Evolutionary conservation across 2,329 filamentous ascomycete genomes (phyloP), one percentile per base, ranked within the genome.

Genomic region (Ascocoryne sarcoides): DNA sequence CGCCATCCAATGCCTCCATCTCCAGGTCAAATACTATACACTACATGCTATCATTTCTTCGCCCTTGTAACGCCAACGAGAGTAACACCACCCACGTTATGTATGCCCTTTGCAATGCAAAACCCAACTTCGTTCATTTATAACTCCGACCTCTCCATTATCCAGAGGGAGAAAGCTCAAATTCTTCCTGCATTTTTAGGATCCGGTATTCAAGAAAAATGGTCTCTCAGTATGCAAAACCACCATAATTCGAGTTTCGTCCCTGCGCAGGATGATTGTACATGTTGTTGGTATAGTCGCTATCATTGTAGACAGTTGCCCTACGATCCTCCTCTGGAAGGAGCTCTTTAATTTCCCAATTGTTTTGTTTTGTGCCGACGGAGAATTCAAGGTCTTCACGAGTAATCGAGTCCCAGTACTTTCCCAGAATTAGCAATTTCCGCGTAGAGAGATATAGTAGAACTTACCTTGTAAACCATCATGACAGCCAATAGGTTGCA

Each of bases 371-470:
- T 44, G 87, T 87, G 50, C 90, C 90, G 36, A 98, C 92, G 2
- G 88, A 95, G 65, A 98, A 98, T 62, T 98, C 92, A 51, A 98
- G 81, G 62, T 98, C 92, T 66, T 98, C 92, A 59, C 85, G 88
- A 16, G 92, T 98, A 63, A 98, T 98, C 12, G 89, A 95, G 60
- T 98, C 92, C 92, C 92, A 98, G 70, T 94, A 98, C 88, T 92
- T 53, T 39, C 26, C 4, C 2, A 33, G 32, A 16, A 30, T 53
- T 41, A 53, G 40, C 23, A 39, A 28, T 15, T 15, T 15, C 12
- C 14, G n/a, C 3, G 10, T 9, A 10, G 12, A 19, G 19, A 30
- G 32, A 17, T 12, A 7, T 40, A 5, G 9, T 5, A 37, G 30
- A 40, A 58, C 67, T 47, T 64, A 81, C 87, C 82, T 98, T 98